Conservation (phyloP, 192 early-diverging fungal genomes). For the Coemansia sp. region DNA sequence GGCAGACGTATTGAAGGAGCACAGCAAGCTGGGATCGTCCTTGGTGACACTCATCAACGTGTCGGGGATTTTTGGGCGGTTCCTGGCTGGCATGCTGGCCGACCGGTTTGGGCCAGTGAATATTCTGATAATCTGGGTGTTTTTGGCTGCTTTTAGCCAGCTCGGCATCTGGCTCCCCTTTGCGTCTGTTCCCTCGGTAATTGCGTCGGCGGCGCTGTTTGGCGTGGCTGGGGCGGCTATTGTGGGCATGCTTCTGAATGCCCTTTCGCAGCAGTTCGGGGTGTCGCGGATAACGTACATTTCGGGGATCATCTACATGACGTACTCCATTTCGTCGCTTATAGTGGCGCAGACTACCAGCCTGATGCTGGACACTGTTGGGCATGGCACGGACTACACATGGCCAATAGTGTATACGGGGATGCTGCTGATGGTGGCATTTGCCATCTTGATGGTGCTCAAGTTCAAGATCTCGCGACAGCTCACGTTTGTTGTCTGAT, state of each 20-base stretch:
- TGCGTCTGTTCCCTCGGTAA: conserved; percentile 11
- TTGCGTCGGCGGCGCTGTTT: conserved; percentile 38
- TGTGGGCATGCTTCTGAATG: conserved; percentile 43
- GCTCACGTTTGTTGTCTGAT: conserved; percentile 10
- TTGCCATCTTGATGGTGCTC: conserved; percentile 25
- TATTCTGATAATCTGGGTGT: conserved; percentile 36
- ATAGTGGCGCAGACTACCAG: conserved; percentile 42
- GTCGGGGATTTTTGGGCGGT: conserved; percentile 44
- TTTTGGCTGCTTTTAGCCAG: conserved; percentile 38
- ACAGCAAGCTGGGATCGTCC: conserved; percentile 22
- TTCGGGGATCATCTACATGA: conserved; percentile 50
- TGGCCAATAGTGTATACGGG: conserved; percentile 50
- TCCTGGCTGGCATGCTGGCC: conserved; percentile 33
- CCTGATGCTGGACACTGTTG: conserved; percentile 49
- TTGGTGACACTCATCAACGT: conserved; percentile 49
- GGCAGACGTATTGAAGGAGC: conserved; percentile 31
- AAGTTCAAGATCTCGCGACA: conserved; percentile 24
- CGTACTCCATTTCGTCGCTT: conserved; percentile 38
- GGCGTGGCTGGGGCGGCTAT: conserved; percentile 41
- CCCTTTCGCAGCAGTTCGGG: conserved; percentile 40
- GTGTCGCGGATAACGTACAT: conserved; percentile 42
- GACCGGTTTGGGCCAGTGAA: conserved; percentile 42
- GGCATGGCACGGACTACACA: conserved; percentile 40
- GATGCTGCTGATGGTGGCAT: conserved; percentile 24
- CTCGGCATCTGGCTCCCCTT: conserved; percentile 52